Evolutionary conservation across 2,329 filamentous ascomycete genomes (phyloP).

Genomic region (Fusarium sp.): DNA sequence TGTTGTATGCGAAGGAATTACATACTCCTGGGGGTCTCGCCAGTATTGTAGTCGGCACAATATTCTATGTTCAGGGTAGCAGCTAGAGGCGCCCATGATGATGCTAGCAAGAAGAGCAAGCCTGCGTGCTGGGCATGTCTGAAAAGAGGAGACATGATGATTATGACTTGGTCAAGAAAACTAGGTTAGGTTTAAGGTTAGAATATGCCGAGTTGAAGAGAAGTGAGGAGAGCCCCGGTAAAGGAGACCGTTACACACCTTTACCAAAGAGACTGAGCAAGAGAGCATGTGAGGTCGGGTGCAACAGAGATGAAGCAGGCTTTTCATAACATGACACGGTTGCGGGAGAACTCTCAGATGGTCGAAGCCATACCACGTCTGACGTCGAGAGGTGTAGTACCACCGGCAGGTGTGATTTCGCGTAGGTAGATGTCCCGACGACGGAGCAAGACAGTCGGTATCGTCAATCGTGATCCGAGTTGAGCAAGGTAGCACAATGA

Average conservation of each 20-base stretch:
- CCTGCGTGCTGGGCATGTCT: slow-evolving; percentile 35
- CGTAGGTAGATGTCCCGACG: slow-evolving; percentile 18
- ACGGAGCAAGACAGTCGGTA: slow-evolving; percentile 22
- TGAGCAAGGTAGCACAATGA: slow-evolving; percentile 36
- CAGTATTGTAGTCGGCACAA: slow-evolving; percentile 53
- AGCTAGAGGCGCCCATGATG: slow-evolving; percentile 37
- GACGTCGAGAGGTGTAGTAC: slow-evolving; percentile 20
- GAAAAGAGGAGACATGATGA: slow-evolving; percentile 35
- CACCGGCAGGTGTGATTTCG: slow-evolving; percentile 15
- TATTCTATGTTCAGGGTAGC: slow-evolving; percentile 43
- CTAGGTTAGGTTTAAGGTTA: slow-evolving; percentile 6
- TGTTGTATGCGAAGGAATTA: not conserved
- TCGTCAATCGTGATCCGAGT: slow-evolving; percentile 28
- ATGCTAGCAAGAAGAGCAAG: slow-evolving; percentile 38
- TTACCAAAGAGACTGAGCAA: slow-evolving; percentile 26
- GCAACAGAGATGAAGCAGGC: slow-evolving; percentile 32
- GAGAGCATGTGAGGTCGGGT: slow-evolving; percentile 31
- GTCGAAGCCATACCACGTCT: slow-evolving; percentile 40
- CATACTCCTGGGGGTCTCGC: slow-evolving; percentile 46
- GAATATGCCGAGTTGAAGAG: slow-evolving; percentile 4
- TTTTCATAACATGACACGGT: slow-evolving; percentile 39
- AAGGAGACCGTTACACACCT: slow-evolving; percentile 31
- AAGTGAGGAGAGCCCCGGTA: not conserved
- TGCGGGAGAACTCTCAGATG: slow-evolving; percentile 27
- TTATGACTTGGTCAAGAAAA: slow-evolving; percentile 20